phyloP scores from a whole-genome alignment of 2,329 filamentous ascomycete species.

The Fusarium brevicatenulatum region DNA sequence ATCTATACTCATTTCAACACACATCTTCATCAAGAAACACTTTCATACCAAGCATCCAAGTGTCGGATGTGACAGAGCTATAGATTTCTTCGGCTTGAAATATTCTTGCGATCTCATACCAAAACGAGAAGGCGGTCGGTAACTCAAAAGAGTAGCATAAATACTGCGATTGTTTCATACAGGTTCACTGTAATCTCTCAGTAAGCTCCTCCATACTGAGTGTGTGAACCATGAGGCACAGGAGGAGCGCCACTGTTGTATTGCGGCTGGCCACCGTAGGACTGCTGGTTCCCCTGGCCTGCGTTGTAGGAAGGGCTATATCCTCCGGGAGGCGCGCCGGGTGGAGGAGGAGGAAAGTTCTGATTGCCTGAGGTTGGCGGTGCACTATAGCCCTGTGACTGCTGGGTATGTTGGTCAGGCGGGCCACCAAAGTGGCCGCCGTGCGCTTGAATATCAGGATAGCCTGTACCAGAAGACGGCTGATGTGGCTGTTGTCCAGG shows the following conservation, averaged over 20 bases:
- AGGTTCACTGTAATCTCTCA: constrained; percentile 18
- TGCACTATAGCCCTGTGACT: constrained; percentile 36
- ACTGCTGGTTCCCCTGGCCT: constrained; percentile 43
- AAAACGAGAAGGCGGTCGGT: constrained; percentile 3
- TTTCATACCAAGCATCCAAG: constrained; percentile 21
- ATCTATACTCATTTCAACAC: constrained; percentile 27
- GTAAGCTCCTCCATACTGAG: constrained; percentile 42
- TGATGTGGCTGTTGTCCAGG: constrained; percentile 37
- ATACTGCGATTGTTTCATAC: constrained; percentile 5
- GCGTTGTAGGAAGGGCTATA: constrained; percentile 47
- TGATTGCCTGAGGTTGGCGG: constrained; percentile 28
- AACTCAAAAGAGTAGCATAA: constrained; percentile 1
- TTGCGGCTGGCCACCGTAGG: constrained; percentile 45
- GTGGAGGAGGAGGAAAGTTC: constrained; percentile 39
- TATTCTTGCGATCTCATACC: constrained; percentile 28
- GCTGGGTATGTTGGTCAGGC: constrained; percentile 40
- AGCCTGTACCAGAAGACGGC: constrained; percentile 36
- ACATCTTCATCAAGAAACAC: constrained; percentile 12
- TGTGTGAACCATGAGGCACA: constrained; percentile 49
- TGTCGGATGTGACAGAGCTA: constrained; percentile 22
- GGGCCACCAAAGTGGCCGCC: constrained; percentile 35
- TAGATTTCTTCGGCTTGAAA: constrained; percentile 15
- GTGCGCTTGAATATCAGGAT: constrained; percentile 33
- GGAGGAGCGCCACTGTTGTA: constrained; percentile 43
- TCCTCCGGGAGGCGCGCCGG: constrained; percentile 34